These are phyloP conservation scores for Tuber umbilicatum DNA, from an alignment of 495 filamentous ascomycete species.

Conservation along the genomic window DNA sequence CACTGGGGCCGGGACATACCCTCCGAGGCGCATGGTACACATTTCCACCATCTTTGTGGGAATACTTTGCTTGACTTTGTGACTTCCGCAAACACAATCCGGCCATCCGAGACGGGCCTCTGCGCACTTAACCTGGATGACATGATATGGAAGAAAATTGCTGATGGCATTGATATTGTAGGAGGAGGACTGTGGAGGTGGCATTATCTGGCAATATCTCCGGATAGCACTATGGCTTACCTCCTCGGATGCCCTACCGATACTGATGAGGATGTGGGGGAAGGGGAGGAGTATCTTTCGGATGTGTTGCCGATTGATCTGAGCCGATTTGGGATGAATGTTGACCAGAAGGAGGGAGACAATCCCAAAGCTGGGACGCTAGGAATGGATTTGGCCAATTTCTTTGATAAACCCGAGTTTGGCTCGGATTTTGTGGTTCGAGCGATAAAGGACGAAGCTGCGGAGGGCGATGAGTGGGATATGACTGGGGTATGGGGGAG, in stretches of 20 bases:
- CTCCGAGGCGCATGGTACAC: constrained; percentile 76
- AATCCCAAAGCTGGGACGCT: constrained; percentile 37
- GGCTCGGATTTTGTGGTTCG: constrained; percentile 38
- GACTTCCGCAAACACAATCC: constrained; percentile 79
- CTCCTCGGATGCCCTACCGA: constrained; percentile 76
- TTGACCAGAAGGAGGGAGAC: constrained; percentile 25
- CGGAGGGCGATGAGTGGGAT: constrained; percentile 40
- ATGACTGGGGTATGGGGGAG: constrained; percentile 30
- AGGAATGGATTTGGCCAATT: constrained; percentile 35
- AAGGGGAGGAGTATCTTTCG: constrained; percentile 77
- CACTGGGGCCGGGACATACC: constrained; percentile 82
- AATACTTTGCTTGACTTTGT: constrained; percentile 88
- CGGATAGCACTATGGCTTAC: constrained; percentile 92
- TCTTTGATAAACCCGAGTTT: constrained; percentile 35
- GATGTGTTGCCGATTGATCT: constrained; percentile 90
- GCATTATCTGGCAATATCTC: constrained; percentile 94
- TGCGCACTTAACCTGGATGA: constrained; percentile 79
- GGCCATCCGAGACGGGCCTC: constrained; percentile 76
- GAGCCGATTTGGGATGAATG: constrained; percentile 43
- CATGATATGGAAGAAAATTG: constrained; percentile 85
- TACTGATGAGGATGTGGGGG: constrained; percentile 47
- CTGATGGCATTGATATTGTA: constrained; percentile 89
- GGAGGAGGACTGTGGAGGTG: constrained; percentile 71
- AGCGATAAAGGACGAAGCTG: constrained; percentile 40
- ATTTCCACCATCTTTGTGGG: constrained; percentile 92